Evolutionary conservation across 441 rosid species (phyloP).

Genomic region (Dalechampia spathulata): DNA sequence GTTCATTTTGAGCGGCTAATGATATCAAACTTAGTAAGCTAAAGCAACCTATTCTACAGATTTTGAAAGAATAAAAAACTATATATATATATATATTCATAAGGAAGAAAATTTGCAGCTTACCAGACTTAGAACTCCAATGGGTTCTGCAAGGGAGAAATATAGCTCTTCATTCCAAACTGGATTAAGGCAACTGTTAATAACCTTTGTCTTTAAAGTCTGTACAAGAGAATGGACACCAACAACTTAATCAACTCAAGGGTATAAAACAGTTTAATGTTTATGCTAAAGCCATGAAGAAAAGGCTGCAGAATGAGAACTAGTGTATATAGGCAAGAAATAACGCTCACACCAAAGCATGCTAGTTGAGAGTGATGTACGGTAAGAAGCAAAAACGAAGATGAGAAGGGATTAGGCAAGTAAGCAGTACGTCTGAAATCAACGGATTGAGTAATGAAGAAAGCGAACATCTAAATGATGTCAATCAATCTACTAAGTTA

Average conservation of each 20-base stretch:
- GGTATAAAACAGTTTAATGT: background rate
- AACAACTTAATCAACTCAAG: background rate
- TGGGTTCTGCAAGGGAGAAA: constrained; percentile 69
- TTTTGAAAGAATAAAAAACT: background rate
- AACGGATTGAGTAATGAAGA: background rate
- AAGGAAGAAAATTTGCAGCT: constrained; percentile 13
- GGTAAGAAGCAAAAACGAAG: background rate
- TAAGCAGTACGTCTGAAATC: background rate
- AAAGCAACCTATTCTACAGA: background rate
- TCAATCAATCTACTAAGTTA: background rate
- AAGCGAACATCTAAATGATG: background rate
- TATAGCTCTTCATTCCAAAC: constrained; percentile 88
- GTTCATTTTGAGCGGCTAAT: no score
- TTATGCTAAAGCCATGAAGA: background rate
- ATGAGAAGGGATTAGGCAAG: background rate
- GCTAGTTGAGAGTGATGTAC: background rate
- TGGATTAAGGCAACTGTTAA: constrained; percentile 86
- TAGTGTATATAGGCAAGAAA: background rate
- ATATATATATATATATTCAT: background rate
- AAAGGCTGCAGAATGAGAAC: background rate
- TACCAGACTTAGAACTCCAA: constrained; percentile 56
- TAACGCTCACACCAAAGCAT: background rate
- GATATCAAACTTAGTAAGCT: no score
- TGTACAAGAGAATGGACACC: constrained; percentile 22
- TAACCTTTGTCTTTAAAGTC: constrained; percentile 93